Conservation (phyloP, 169 alveolate genomes). For the Plasmodium vinckei region DNA sequence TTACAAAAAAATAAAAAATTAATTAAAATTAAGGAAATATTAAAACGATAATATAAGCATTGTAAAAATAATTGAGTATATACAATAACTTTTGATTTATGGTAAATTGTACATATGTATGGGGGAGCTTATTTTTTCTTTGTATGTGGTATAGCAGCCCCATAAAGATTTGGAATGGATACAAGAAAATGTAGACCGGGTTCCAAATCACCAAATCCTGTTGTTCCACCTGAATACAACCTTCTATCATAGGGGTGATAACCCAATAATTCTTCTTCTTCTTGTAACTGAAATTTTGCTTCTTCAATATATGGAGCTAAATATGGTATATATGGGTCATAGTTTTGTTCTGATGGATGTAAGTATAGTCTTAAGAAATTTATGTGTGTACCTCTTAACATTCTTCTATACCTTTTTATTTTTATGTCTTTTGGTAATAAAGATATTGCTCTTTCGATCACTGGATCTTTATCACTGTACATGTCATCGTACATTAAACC, state of each 20-base stretch:
- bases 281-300: constrained; percentile 91
- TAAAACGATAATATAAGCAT: no score
- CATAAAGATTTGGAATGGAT: constrained; percentile 84
- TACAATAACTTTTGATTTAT: no score
- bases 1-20: no score
- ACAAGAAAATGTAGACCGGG: constrained; percentile 87
- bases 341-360: constrained; percentile 88
- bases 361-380: constrained; percentile 80
- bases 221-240: constrained; percentile 87
- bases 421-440: constrained; percentile 86
- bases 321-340: constrained; percentile 91
- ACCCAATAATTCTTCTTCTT: constrained; percentile 91
- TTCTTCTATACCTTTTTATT: constrained; percentile 86
- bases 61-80: no score
- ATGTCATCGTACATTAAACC: constrained; percentile 90
- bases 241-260: constrained; percentile 89
- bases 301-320: constrained; percentile 92
- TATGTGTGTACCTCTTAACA: constrained; percentile 87
- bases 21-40: no score
- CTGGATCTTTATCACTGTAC: constrained; percentile 88
- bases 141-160: constrained; percentile 80
- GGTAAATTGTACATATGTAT: no score
- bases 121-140: constrained; percentile 26
- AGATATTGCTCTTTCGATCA: constrained; percentile 88
- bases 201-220: constrained; percentile 88